Evolutionary conservation across 306 rosid genomes (phyloP), one percentile per base, ranked within the genome.

Genomic region (Trichosanthes truncata): DNA sequence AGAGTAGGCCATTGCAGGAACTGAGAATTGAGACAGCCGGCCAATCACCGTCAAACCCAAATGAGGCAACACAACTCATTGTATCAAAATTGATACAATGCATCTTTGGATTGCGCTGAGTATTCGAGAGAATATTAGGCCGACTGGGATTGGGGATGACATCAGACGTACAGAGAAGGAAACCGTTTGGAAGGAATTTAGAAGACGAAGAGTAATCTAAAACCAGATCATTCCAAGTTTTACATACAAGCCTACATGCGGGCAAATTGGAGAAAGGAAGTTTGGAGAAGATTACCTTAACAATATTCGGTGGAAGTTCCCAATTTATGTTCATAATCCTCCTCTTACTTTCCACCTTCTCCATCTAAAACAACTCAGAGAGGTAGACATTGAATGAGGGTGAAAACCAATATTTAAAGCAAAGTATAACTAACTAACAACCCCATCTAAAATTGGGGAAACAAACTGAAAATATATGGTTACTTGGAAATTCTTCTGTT

Each of bases 11-110:
- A 29, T 60, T 60, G 38, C 38, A 60, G 18, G 36, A 60, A 9
- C 4, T 9, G 14, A 2, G 0, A 9, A 9, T 2, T 23, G 0
- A 0, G 14, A 25, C 1, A 20, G 7, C 0, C 2, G 21, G 0
- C 59, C 49, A 45, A 12, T 45, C 49, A 35, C 7, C 0, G 6
- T 23, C 2, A 59, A 23, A 12, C 14, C 9, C 0, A 4, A 60
- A 29, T 4, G 36, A 3, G 17, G 65, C 35, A 53, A 53, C 60
- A 18, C 0, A 4, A 20, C 17, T 11, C 0, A 0, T 31, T 3
- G 11, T 0, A 62, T 31, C 12, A 6, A 62, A 6, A 33, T 15
- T 0, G 21, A 62, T 14, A 31, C 10, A 62, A 1, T 6, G n/a
- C 21, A 62, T 31, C 33, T 21, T 23, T 4, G 33, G 33, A 56